These are phyloP conservation scores for Acidomyces sp. DNA, from an alignment of 495 filamentous ascomycete genomes.

Conservation along the genomic window DNA sequence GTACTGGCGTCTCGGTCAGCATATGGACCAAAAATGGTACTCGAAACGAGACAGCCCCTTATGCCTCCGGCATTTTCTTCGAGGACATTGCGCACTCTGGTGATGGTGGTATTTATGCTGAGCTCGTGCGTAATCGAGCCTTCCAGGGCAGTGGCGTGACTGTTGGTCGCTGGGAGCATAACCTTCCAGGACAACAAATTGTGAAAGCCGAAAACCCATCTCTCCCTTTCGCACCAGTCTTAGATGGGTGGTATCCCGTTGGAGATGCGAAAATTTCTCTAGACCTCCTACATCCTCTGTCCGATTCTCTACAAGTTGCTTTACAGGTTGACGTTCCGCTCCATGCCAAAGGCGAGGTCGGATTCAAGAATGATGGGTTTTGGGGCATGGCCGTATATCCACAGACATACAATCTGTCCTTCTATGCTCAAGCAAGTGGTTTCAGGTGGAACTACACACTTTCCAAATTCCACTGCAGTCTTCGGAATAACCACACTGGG, in stretches of 20 bases:
- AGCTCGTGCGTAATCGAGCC: conserved; percentile 57
- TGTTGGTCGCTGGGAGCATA: not conserved
- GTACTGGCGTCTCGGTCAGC: too few species aligned
- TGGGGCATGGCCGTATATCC: conserved; percentile 12
- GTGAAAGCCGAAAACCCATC: conserved; percentile 1
- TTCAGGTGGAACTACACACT: conserved; percentile 14
- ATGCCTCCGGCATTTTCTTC: conserved; percentile 11
- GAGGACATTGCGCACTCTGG: conserved; percentile 62
- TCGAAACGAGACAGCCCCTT: conserved; percentile 1
- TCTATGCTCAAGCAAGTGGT: conserved; percentile 22
- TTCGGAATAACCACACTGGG: conserved; percentile 36
- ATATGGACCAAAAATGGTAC: too few species aligned
- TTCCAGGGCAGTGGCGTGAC: conserved; percentile 38
- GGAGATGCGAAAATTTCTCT: conserved; percentile 13
- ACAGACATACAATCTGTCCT: conserved; percentile 25
- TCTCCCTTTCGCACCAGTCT: conserved; percentile 3
- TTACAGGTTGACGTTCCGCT: conserved; percentile 17
- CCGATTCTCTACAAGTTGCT: conserved; percentile 14
- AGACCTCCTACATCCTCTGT: conserved; percentile 17
- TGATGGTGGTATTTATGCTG: conserved; percentile 63
- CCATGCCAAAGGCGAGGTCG: conserved; percentile 17
- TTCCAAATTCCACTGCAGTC: conserved; percentile 20
- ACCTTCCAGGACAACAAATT: not conserved
- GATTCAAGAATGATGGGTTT: conserved; percentile 20
- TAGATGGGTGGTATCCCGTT: conserved; percentile 15